phyloP scores from a whole-genome alignment of 208 protist genomes.

The Kentomonas sorsogonicus region DNA sequence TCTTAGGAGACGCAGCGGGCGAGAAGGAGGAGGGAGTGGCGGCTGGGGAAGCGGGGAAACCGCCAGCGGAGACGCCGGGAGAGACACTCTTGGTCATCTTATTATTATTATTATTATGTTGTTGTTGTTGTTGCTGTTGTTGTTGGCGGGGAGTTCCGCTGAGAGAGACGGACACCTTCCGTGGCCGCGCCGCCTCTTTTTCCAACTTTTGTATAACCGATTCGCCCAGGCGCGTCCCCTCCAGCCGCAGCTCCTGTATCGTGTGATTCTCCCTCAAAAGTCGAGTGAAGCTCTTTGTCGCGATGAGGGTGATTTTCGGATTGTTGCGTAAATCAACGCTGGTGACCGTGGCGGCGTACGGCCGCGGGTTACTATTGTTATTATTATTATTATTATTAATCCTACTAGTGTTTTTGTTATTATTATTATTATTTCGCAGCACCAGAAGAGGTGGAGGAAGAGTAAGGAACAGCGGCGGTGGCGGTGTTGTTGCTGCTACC shows the following conservation, averaged over 20 bases:
- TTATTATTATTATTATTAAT: no score
- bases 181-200: constrained; percentile 28
- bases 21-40: constrained; percentile 9
- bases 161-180: no score
- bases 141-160: no score
- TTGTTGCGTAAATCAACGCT: constrained; percentile 75
- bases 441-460: no score
- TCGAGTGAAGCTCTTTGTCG: constrained; percentile 63
- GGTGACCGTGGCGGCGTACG: constrained; percentile 35
- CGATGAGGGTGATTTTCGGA: constrained; percentile 68
- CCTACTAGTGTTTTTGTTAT: no score
- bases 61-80: background rate
- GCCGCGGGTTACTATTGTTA: no score
- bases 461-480: no score
- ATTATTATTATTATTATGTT: no score
- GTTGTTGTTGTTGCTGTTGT: no score
- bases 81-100: background rate
- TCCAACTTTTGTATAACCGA: constrained; percentile 47
- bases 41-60: background rate
- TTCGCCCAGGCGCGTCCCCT: constrained; percentile 63
- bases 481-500: no score
- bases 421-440: no score
- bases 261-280: constrained; percentile 56
- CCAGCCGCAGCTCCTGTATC: constrained; percentile 49
- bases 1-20: background rate